Conservation (phyloP, 2,329 filamentous ascomycete genomes). For the Botrytis hyacinthi region DNA sequence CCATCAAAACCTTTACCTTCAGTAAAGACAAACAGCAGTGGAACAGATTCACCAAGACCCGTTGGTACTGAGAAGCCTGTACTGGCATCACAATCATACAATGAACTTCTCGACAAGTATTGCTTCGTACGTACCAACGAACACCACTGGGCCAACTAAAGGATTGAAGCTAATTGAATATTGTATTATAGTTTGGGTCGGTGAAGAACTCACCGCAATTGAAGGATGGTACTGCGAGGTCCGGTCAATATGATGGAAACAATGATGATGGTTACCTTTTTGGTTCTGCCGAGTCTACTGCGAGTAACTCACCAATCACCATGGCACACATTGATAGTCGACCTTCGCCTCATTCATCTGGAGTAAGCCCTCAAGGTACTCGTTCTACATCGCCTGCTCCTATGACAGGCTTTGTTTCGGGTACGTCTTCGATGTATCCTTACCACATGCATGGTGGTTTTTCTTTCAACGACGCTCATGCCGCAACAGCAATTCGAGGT, state of each 20-base stretch:
- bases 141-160: conserved; percentile 29
- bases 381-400: conserved; percentile 48
- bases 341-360: conserved; percentile 30
- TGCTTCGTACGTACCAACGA: conserved; percentile 88
- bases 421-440: conserved; percentile 44
- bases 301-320: conserved; percentile 37
- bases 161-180: conserved; percentile 44
- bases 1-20: conserved; percentile 35
- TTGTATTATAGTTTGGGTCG: conserved; percentile 55
- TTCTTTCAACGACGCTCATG: conserved; percentile 39
- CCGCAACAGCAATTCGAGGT: conserved; percentile 40
- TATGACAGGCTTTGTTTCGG: conserved; percentile 47
- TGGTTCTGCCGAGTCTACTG: conserved; percentile 38
- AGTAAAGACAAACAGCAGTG: conserved; percentile 26
- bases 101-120: conserved; percentile 97
- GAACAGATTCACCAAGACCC: conserved; percentile 52
- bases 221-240: conserved; percentile 48
- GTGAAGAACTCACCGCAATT: conserved; percentile 54
- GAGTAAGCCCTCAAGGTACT: conserved; percentile 39
- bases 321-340: conserved; percentile 32
- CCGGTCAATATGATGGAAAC: conserved; percentile 46
- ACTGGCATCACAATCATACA: conserved; percentile 86
- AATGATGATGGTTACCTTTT: conserved; percentile 42
- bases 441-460: conserved; percentile 37
- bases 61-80: conserved; percentile 60